phyloP scores from a whole-genome alignment of 371 early-diverging fungal genomes.

The Blyttiomyces sp. region DNA sequence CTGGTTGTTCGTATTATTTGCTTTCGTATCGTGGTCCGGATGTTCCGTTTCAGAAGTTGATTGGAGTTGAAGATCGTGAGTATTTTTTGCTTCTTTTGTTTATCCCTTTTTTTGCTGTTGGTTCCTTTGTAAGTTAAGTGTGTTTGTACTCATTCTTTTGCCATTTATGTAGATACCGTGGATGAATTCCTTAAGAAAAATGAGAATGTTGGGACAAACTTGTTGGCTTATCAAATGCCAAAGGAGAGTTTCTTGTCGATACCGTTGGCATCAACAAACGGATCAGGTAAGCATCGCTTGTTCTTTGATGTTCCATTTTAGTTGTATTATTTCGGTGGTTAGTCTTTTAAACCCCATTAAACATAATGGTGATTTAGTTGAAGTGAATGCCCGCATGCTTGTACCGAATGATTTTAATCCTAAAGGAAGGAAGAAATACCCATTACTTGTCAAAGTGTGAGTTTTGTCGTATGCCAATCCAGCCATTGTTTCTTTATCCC shows the following conservation, averaged over 20 bases:
- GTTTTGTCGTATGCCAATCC: background rate
- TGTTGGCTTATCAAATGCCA: conserved; percentile 9
- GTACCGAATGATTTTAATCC: conserved; percentile 82
- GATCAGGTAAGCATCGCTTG: no score
- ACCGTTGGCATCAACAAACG: no score
- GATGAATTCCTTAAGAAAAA: conserved; percentile 4
- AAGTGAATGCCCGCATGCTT: conserved; percentile 82
- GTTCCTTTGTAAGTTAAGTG: background rate
- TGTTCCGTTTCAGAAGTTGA: conserved; percentile 61
- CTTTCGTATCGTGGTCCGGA: conserved; percentile 83
- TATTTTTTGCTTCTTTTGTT: background rate
- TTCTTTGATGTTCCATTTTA: background rate
- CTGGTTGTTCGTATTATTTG: conserved; percentile 68
- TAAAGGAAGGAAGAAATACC: conserved; percentile 58
- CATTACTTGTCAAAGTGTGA: conserved; percentile 87
- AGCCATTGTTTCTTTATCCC: no score
- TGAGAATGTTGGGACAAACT: background rate
- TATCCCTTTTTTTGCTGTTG: background rate
- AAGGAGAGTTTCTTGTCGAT: no score
- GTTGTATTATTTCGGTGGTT: background rate
- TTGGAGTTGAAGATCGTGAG: conserved; percentile 6
- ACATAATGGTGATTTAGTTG: conserved; percentile 26
- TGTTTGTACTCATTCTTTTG: background rate
- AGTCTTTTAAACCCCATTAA: background rate
- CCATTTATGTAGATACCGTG: background rate